These are phyloP conservation scores for Exophiala lecanii-corni DNA, from an alignment of 2,329 filamentous ascomycete genomes.

Conservation along the genomic window DNA sequence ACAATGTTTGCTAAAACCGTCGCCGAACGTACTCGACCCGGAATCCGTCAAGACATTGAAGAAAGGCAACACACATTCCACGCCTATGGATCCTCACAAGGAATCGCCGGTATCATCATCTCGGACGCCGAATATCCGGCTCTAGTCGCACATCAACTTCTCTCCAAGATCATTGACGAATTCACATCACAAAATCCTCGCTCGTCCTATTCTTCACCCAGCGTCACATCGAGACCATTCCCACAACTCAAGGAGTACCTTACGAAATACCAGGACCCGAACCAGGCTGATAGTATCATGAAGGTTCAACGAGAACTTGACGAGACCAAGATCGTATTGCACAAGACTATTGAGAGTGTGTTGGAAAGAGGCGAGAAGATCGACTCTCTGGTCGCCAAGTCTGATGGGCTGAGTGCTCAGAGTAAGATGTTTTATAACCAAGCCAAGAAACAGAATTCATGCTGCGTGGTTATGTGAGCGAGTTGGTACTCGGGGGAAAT, in stretches of 20 bases:
- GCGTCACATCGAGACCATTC: conserved; percentile 53
- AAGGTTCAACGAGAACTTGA: conserved; percentile 96
- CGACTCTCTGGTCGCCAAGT: conserved; percentile 88
- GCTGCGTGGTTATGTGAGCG: conserved; percentile 51
- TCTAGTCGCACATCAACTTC: conserved; percentile 77
- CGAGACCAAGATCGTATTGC: conserved; percentile 93
- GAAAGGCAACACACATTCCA: conserved; percentile 77
- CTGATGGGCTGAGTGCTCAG: conserved; percentile 79
- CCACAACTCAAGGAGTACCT: conserved; percentile 77
- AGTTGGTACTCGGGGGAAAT: neutral
- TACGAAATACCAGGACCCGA: conserved; percentile 29
- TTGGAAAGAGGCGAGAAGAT: conserved; percentile 89
- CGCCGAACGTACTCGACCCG: conserved; percentile 76
- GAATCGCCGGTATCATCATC: conserved; percentile 72
- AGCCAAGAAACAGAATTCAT: conserved; percentile 60
- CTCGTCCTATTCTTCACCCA: conserved; percentile 58
- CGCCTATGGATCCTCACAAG: conserved; percentile 69
- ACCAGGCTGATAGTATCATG: conserved; percentile 81
- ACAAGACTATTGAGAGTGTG: conserved; percentile 83
- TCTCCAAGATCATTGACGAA: conserved; percentile 82
- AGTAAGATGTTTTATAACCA: conserved; percentile 96
- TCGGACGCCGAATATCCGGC: conserved; percentile 70
- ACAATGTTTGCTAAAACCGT: conserved; percentile 81
- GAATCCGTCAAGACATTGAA: conserved; percentile 79
- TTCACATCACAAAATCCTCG: conserved; percentile 74